These are phyloP conservation scores for Pyrenochaeta sp. DNA, from an alignment of 2,329 filamentous ascomycete genomes.

Conservation along the genomic window DNA sequence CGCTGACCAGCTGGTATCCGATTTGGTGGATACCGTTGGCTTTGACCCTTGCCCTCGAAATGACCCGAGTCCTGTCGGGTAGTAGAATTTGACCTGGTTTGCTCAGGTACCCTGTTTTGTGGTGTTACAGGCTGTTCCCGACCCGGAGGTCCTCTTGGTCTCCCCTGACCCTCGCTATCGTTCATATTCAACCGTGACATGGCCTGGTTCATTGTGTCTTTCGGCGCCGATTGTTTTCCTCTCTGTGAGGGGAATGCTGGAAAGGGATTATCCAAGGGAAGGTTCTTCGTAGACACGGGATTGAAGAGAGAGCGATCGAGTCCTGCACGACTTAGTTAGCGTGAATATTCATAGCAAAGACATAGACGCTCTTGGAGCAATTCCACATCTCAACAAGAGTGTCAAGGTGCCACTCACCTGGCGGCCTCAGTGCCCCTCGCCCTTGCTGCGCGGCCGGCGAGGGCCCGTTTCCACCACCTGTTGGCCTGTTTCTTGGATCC, in stretches of 20 bases:
- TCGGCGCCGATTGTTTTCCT: constrained; percentile 15
- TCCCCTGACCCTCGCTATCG: constrained; percentile 24
- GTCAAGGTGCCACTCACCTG: constrained; percentile 32
- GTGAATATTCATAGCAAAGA: not conserved
- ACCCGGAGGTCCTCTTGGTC: constrained; percentile 25
- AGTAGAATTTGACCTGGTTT: constrained; percentile 27
- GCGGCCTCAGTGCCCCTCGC: constrained; percentile 35
- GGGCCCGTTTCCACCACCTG: constrained; percentile 33
- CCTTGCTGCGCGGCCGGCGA: constrained; percentile 30
- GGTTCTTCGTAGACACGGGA: constrained; percentile 33
- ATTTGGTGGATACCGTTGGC: constrained; percentile 35
- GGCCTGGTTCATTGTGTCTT: constrained; percentile 39
- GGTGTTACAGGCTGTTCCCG: constrained; percentile 33
- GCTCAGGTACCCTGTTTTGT: constrained; percentile 31
- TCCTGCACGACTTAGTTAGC: constrained; percentile 29
- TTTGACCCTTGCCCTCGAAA: constrained; percentile 37
- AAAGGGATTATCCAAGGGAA: constrained; percentile 58
- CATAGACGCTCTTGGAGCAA: not conserved
- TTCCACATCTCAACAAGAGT: not conserved
- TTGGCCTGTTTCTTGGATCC: constrained; percentile 35
- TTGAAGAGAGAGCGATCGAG: constrained; percentile 41
- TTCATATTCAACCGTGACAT: constrained; percentile 48
- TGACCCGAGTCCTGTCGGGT: constrained; percentile 47
- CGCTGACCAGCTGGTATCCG: constrained; percentile 34
- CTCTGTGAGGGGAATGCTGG: constrained; percentile 54